phyloP scores from a whole-genome alignment of 2,329 filamentous ascomycete genomes.

The Paramyrothecium roridum region DNA sequence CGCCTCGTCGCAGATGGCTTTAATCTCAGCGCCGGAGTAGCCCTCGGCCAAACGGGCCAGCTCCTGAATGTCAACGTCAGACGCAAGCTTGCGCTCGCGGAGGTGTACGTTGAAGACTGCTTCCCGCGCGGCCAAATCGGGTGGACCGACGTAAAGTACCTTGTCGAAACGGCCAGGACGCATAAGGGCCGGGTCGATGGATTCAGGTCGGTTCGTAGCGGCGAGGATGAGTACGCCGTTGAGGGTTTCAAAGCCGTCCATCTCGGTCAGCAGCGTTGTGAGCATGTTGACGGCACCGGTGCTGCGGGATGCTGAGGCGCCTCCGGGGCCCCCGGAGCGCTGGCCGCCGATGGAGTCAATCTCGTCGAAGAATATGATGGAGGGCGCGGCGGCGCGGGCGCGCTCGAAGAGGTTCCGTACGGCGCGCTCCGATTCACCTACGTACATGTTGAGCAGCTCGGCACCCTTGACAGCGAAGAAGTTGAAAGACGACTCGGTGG shows the following conservation, averaged over 20 bases:
- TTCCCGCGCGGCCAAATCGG: constrained; percentile 66
- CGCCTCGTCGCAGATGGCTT: constrained; percentile 46
- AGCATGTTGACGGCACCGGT: constrained; percentile 72
- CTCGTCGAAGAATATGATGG: constrained; percentile 96
- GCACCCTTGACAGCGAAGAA: constrained; percentile 94
- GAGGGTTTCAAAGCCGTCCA: constrained; percentile 88
- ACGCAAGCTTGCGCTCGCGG: constrained; percentile 52
- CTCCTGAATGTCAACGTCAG: constrained; percentile 62
- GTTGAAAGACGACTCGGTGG: constrained; percentile 86
- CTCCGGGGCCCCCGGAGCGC: constrained; percentile 42
- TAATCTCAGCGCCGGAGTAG: constrained; percentile 82
- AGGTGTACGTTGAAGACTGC: constrained; percentile 74
- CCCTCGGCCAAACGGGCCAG: constrained; percentile 68
- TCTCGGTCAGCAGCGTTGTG: constrained; percentile 86
- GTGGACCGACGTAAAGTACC: constrained; percentile 81
- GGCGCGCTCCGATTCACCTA: constrained; percentile 87
- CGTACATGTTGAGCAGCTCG: constrained; percentile 94
- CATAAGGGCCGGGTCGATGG: constrained; percentile 80
- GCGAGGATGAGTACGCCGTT: constrained; percentile 83
- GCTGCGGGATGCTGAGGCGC: constrained; percentile 19
- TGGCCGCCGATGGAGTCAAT: constrained; percentile 78
- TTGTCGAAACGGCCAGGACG: constrained; percentile 83
- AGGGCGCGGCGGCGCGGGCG: constrained; percentile 79
- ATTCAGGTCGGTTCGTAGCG: constrained; percentile 86
- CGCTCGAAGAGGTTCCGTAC: constrained; percentile 83